Base-by-base conservation (phyloP, 2,329 filamentous ascomycete species). In the Fusarium globosum region DNA sequence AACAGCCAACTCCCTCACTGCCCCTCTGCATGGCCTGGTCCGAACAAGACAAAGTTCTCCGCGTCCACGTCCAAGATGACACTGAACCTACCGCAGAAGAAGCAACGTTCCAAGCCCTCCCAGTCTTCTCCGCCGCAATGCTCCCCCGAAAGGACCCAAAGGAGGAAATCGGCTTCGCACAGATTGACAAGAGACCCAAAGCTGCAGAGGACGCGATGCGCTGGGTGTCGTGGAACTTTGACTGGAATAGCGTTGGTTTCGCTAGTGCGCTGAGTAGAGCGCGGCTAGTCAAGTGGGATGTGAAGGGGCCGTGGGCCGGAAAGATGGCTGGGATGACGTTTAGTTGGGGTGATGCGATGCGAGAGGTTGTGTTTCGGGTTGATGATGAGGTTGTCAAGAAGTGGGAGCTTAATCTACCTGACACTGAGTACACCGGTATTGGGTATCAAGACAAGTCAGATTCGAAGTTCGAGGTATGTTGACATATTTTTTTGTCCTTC, bases 211-310 rank as follows among this genome's bases (percentile, higher is more conserved):
- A 53, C 23, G 20, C 18, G 3, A 26, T 53, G n/a, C 49, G 49
- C 7, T 53, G 49, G 33, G 33, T 53, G 4, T 53, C 49, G n/a
- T 53, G 49, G 49, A 53, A 53, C 23, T 38, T 38, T 26, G 33
- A 53, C 5, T 21, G 49, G 49, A 36, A 53, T 1, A 53, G 5
- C 10, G 33, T 38, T 21, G 13, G 23, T 28, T 38, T 53, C 5
- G 49, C 33, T 15, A 53, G 49, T 26, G n/a, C 49, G 0, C 3
- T 53, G 4, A 53, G 33, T 0, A 53, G 49, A 38, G 49, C 49
- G 10, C 18, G 49, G 7, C 11, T 53, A 23, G 5, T 38, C 33
- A 38, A 53, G 10, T 38, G 49, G 33, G 49, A 53, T 12, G 18
- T 53, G 13, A 53, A 9, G 33, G 49, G 18, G 7, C 15, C 48